Percentiles rank a stretch among this genome's conserved stretches.
Evolutionary conservation across 2,329 filamentous ascomycete genomes (phyloP).

Genomic region (Ustilaginoidea virens): DNA sequence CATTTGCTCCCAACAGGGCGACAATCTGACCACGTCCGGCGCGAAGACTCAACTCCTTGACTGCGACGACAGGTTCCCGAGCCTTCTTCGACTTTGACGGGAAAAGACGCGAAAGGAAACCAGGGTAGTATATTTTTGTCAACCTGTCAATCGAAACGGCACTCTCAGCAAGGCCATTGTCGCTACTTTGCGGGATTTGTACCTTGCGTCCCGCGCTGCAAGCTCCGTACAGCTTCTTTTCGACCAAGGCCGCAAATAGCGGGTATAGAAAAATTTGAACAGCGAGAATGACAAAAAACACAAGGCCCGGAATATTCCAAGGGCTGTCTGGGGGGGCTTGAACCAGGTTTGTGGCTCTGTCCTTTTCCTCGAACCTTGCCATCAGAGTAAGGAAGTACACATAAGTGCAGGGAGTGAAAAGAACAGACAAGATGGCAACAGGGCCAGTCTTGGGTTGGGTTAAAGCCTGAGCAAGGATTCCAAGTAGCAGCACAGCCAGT

Average conservation of each 20-base stretch:
- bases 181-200: constrained; percentile 17
- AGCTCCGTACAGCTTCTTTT: constrained; percentile 62
- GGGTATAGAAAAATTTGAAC: constrained; percentile 70
- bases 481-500: constrained; percentile 58
- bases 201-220: constrained; percentile 45
- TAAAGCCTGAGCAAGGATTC: constrained; percentile 67
- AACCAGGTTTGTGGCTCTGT: constrained; percentile 43
- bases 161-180: constrained; percentile 15
- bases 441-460: constrained; percentile 44
- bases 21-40: constrained; percentile 70
- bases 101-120: constrained; percentile 38
- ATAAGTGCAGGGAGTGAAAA: constrained; percentile 82
- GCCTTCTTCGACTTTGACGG: constrained; percentile 23
- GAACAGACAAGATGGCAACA: constrained; percentile 53
- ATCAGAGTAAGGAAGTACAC: constrained; percentile 65
- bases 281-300: constrained; percentile 61
- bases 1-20: constrained; percentile 76
- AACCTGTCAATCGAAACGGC: constrained; percentile 60
- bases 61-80: constrained; percentile 55
- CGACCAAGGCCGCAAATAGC: constrained; percentile 57
- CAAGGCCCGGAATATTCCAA: constrained; percentile 57
- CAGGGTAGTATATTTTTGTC: constrained; percentile 63
- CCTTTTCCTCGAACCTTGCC: constrained; percentile 57
- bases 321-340: constrained; percentile 46
- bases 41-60: constrained; percentile 55